A percentile compares a stretch with the other conserved stretches of the same genome.
These are phyloP conservation scores for Albophoma yamanashiensis DNA, from an alignment of 2,329 filamentous ascomycete species.

Conservation along the genomic window DNA sequence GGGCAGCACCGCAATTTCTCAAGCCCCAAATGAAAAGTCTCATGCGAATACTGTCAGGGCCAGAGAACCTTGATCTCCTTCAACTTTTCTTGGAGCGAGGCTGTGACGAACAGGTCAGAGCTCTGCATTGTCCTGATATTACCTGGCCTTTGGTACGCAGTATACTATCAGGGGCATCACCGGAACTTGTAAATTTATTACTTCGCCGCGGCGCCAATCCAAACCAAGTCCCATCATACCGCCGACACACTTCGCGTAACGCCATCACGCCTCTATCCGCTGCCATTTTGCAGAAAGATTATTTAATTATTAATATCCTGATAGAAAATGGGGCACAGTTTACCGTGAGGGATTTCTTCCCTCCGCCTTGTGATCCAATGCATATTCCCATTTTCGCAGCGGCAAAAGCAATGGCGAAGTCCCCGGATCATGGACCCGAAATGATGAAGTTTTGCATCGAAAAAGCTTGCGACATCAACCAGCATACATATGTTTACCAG, in stretches of 20 bases:
- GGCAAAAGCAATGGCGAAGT: too few species aligned
- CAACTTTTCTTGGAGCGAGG: background rate
- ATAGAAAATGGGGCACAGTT: background rate
- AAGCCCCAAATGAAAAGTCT: background rate
- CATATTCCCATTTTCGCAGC: too few species aligned
- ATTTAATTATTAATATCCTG: background rate
- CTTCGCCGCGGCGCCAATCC: background rate
- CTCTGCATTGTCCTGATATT: background rate
- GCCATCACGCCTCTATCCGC: background rate
- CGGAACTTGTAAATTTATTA: background rate
- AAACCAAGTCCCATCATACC: background rate
- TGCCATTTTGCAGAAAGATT: background rate
- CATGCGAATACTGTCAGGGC: background rate
- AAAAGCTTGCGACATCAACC: too few species aligned
- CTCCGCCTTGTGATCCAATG: background rate
- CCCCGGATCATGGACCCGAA: too few species aligned
- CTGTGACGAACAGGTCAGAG: background rate
- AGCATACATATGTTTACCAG: too few species aligned
- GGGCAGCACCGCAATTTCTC: background rate
- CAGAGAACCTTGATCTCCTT: background rate
- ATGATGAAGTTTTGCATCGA: too few species aligned
- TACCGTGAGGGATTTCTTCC: background rate
- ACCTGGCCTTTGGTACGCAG: background rate
- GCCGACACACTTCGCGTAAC: background rate
- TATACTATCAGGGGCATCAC: background rate